Base-by-base conservation (phyloP, 2,329 filamentous ascomycete species). In the Trichoderma lentiforme region DNA sequence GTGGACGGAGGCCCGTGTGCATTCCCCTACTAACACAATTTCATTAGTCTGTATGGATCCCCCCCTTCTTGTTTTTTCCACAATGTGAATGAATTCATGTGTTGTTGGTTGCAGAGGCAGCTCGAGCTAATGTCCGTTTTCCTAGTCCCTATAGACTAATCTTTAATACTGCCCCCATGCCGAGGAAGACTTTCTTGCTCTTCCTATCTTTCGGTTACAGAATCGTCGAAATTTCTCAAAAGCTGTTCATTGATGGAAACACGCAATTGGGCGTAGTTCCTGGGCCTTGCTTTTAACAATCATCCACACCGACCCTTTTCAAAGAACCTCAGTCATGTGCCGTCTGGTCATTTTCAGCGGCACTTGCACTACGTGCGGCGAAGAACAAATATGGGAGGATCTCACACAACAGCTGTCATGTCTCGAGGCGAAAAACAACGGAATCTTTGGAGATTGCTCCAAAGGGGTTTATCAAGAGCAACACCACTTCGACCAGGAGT, bases 361-460 rank as follows among this genome's bases (percentile, higher is more conserved):
- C 61, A 76, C 77, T 53, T 86, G 85, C 78, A 82, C 83, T 47
- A 79, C 78, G 62, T 86, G 85, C 76, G 79, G 77, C 53, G 77
- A 80, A 6, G 75, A 73, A 58, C 81, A 84, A 68, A 82, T 79
- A 18, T 84, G 85, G 84, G 77, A 81, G 30, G 83, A 86, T 9
- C 79, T 86, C 24, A 79, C 81, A 14, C 84, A 86, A 75, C 78
- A 84, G 74, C 80, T 86, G 3, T 84, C 82, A 8, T 86, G 85
- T 71, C 82, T 86, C 64, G 81, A 85, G 73, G 84, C 85, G 47
- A 86, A 86, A 75, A 86, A 86, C 77, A 81, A 80, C 26, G 84
- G 82, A 62, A 74, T 74, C 12, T 86, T 86, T 69, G 85, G 85
- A 53, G 77, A 81, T 61, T 86, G 85, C 76, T 74, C 76, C 51